phyloP scores from a whole-genome alignment of 1,139 yeast genomes.

The Pichia sp. region DNA sequence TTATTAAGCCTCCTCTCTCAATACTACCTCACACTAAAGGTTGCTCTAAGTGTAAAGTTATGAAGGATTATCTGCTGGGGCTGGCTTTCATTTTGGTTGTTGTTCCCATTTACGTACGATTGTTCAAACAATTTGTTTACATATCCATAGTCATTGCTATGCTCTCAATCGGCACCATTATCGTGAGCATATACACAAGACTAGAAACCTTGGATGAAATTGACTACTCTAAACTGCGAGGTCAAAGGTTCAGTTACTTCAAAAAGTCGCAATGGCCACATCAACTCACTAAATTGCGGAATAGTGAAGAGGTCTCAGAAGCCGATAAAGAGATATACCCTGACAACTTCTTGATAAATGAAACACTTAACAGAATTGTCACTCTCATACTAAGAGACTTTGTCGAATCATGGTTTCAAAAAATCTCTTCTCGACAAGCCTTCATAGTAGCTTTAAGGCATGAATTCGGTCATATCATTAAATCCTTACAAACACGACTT shows the following conservation, averaged over 20 bases:
- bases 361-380: slow-evolving; percentile 45
- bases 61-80: too few species aligned
- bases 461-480: slow-evolving; percentile 40
- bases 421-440: slow-evolving; percentile 38
- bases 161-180: slow-evolving; percentile 1
- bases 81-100: too few species aligned
- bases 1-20: too few species aligned
- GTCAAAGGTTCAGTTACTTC: slow-evolving; percentile 3
- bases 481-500: slow-evolving; percentile 36
- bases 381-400: slow-evolving; percentile 52
- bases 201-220: slow-evolving; percentile 1
- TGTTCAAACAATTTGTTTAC: slow-evolving; percentile 4
- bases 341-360: slow-evolving; percentile 47
- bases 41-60: too few species aligned
- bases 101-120: slow-evolving; percentile 4
- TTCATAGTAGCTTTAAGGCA: slow-evolving; percentile 50
- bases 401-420: slow-evolving; percentile 56
- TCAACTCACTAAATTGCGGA: not conserved
- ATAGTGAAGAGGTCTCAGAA: not conserved
- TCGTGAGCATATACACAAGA: not conserved
- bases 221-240: not conserved
- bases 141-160: slow-evolving; percentile 6
- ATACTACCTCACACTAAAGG: too few species aligned
- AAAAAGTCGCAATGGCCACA: slow-evolving; percentile 2
- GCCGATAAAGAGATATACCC: slow-evolving; percentile 33